phyloP scores from a whole-genome alignment of 495 filamentous ascomycete species.

The Penicillium tannophilum region DNA sequence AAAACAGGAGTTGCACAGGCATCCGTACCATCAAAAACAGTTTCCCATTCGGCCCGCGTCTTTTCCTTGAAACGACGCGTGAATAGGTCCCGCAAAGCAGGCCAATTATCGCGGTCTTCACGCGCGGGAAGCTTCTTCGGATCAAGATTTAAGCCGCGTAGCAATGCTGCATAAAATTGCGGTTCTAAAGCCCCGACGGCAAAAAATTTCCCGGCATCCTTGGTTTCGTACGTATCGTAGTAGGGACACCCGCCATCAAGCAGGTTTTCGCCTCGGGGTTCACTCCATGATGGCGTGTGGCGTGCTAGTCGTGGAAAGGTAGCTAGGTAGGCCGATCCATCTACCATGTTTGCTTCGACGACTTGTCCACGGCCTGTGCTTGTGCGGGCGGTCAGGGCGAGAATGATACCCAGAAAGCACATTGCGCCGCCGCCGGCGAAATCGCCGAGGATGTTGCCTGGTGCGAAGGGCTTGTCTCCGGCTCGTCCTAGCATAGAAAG shows the following conservation, averaged over 20 bases:
- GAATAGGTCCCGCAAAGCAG: slow-evolving; percentile 60
- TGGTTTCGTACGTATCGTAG: slow-evolving; percentile 86
- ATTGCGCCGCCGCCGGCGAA: slow-evolving; percentile 89
- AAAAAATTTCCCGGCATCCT: slow-evolving; percentile 76
- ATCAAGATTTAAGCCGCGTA: slow-evolving; percentile 64
- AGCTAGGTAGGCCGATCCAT: slow-evolving; percentile 77
- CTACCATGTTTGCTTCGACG: slow-evolving; percentile 96
- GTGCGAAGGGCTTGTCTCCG: slow-evolving; percentile 71
- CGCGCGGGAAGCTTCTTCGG: slow-evolving; percentile 53
- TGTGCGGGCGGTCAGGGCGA: slow-evolving; percentile 44
- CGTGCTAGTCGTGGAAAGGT: slow-evolving; percentile 69
- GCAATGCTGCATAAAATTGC: slow-evolving; percentile 72
- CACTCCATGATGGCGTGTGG: slow-evolving; percentile 60
- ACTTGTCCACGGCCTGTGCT: slow-evolving; percentile 74
- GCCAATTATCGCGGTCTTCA: slow-evolving; percentile 65
- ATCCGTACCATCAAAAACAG: slow-evolving; percentile 82
- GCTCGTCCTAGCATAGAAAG: slow-evolving; percentile 72
- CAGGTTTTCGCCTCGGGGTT: slow-evolving; percentile 70
- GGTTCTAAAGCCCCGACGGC: slow-evolving; percentile 90
- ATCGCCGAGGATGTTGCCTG: slow-evolving; percentile 82
- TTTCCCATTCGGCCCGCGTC: slow-evolving; percentile 81
- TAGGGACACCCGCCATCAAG: slow-evolving; percentile 84
- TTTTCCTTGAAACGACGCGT: slow-evolving; percentile 67
- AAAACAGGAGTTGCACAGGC: slow-evolving; percentile 90
- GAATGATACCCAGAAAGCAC: slow-evolving; percentile 61